Evolutionary conservation across 768 basidiomycete genomes (phyloP).

Genomic region (Lepiota venenata): DNA sequence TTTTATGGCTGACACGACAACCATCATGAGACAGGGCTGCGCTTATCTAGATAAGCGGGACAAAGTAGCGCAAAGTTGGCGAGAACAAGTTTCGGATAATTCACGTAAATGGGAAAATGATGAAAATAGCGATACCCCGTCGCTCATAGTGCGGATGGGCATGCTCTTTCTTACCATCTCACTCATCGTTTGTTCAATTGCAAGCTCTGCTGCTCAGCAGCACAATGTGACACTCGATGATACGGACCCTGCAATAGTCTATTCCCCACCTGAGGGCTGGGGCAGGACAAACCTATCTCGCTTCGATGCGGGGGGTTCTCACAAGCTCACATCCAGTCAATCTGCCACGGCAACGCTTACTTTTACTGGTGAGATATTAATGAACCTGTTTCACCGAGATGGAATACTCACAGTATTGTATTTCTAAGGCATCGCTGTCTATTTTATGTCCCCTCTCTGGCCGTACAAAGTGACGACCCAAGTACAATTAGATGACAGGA

Average conservation of each 20-base stretch:
- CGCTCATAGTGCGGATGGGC: no score
- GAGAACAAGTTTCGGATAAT: no score
- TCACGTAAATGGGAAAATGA: no score
- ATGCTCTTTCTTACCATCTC: no score
- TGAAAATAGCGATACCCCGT: no score
- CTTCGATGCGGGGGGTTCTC: not conserved
- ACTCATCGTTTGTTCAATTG: no score
- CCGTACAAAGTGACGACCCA: conserved; percentile 32
- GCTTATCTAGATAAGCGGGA: no score
- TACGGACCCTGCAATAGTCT: conserved; percentile 1
- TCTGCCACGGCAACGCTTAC: conserved; percentile 4
- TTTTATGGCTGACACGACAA: no score
- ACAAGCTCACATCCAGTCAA: not conserved
- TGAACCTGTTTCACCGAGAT: no score
- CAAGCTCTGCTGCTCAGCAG: not conserved
- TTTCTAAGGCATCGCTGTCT: conserved; percentile 30
- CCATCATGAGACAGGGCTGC: no score
- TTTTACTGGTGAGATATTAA: conserved; percentile 10
- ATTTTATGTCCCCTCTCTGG: conserved; percentile 35
- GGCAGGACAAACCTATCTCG: not conserved
- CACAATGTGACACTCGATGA: conserved; percentile 14
- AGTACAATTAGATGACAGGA: conserved; percentile 33
- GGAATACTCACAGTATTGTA: not conserved
- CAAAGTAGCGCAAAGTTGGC: no score
- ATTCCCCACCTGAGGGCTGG: not conserved